phyloP scores from a whole-genome alignment of 176 grass and related monocot species.

The Rhynchospora breviuscula region DNA sequence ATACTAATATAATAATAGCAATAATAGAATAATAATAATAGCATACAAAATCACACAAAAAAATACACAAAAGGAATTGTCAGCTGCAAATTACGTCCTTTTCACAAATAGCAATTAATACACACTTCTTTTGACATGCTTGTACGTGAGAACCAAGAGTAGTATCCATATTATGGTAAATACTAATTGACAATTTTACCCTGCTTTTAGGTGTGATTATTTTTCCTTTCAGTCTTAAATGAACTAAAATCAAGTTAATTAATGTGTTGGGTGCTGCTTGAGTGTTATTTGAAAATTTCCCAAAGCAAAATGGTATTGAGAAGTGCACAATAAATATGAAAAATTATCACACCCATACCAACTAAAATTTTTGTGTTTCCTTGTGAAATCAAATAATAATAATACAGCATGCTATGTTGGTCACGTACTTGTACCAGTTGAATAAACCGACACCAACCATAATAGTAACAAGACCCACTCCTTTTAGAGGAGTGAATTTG shows the following conservation, averaged over 20 bases:
- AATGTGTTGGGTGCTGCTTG: neutral
- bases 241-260: neutral
- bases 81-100: neutral
- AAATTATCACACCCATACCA: neutral
- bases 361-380: neutral
- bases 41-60: conserved; percentile 5
- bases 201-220: neutral
- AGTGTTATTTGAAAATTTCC: conserved; percentile 4
- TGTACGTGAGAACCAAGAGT: neutral
- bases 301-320: neutral
- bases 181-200: neutral
- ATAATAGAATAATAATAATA: no score
- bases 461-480: conserved; percentile 70
- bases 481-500: conserved; percentile 83
- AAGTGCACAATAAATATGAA: neutral
- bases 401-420: conserved; percentile 18
- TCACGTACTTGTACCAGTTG: conserved; percentile 99
- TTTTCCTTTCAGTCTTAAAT: neutral
- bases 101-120: neutral
- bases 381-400: conserved; percentile 1
- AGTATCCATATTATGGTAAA: neutral
- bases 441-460: conserved; percentile 95
- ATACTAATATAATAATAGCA: no score
- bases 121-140: neutral
- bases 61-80: neutral